Base-by-base conservation (phyloP, 257 asterid genomes). In the Rhazya stricta region DNA sequence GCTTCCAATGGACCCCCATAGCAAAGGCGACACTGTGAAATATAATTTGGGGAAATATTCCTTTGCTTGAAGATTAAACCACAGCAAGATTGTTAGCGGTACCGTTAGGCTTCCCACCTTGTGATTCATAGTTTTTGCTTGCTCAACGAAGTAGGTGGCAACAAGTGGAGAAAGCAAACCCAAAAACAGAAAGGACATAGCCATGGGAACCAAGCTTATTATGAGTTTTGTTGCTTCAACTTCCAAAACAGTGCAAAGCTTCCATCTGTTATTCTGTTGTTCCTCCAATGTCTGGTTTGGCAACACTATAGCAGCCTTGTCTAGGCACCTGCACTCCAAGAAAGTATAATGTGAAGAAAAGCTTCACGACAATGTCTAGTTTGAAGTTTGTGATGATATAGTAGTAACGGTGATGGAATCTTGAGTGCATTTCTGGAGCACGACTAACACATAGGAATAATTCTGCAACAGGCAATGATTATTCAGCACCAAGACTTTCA, bases 261-360 rank as follows among this genome's bases (percentile, higher is more conserved):
- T 81, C 80, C 82, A 81, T 69, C 70, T 53, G 32, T 74, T 78
- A 11, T 65, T 61, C 37, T 36, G 18, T 74, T 77, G 79, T 63
- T 65, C 72, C 72, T 81, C 85, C 29, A 74, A 18, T 4, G 76
- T 11, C 45, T 30, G 69, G 48, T 81, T 36, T 18, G 80, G 85
- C 50, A 81, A 54, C 37, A 78, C 72, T 63, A 81, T 66, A 25
- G 85, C 82, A 62, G 80, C 85, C 77, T 72, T 81, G 78, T 78
- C 77, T 25, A 78, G 46, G 75, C 77, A 74, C 72, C 79, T 78
- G 73, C 53, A 54, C 23, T 43, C 60, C 75, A 48, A 67, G 27
- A 69, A 73, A 32, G 39, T 4, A 15, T 16, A 16, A n/a, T 50
- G 9, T 42, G 43, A 53, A 41, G 30, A 43, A 51, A 19, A 29